Conservation (phyloP, 345 rosid genomes). For the Eutrema yunnanense region DNA sequence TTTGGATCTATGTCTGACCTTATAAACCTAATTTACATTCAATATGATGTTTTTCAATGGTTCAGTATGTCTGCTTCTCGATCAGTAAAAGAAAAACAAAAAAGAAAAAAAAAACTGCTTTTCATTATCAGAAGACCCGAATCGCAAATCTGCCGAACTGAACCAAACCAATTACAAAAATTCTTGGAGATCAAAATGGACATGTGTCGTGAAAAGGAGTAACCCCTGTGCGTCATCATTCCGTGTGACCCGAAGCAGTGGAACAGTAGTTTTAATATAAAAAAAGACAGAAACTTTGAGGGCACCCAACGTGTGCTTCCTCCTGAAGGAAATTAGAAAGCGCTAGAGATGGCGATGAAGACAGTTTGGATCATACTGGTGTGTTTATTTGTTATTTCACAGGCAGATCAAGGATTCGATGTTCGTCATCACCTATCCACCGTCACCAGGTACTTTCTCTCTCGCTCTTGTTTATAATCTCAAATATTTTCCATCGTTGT, state of each 20-base stretch:
- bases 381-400: constrained; percentile 17
- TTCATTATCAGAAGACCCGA: not conserved
- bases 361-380: constrained; percentile 17
- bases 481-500: not conserved
- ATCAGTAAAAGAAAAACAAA: not conserved
- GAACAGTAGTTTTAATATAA: not conserved
- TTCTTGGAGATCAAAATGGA: not conserved
- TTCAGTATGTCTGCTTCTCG: not conserved
- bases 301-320: not conserved
- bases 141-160: not conserved
- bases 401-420: constrained; percentile 49
- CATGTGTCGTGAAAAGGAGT: constrained; percentile 10
- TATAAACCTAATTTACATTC: not conserved
- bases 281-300: not conserved
- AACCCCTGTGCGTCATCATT: not conserved
- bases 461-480: not conserved
- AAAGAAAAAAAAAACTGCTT: not conserved
- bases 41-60: not conserved
- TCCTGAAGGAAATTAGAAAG: constrained; percentile 9
- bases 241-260: constrained; percentile 2
- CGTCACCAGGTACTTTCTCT: constrained; percentile 45
- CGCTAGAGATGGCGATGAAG: constrained; percentile 21
- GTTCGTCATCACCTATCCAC: constrained; percentile 71
- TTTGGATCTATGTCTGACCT: not conserved
- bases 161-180: not conserved